phyloP scores from a whole-genome alignment of 2,329 filamentous ascomycete genomes.

The Penicillium psychrosexuale region DNA sequence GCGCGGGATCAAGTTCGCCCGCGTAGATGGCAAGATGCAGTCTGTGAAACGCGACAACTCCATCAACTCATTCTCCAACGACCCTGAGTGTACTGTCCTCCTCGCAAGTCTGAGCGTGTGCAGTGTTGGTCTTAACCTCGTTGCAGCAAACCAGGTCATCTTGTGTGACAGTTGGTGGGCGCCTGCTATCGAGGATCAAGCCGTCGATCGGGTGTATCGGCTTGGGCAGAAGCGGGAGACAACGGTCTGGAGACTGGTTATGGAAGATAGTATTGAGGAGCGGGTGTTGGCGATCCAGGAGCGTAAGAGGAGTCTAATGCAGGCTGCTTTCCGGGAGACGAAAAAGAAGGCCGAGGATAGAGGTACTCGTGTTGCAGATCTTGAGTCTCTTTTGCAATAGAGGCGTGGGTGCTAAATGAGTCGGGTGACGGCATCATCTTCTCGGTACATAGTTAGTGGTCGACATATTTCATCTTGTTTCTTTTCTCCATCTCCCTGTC shows the following conservation, averaged over 20 bases:
- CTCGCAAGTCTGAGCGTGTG: constrained; percentile 80
- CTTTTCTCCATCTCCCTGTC: neutral
- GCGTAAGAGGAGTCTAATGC: constrained; percentile 74
- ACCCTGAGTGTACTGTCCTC: constrained; percentile 68
- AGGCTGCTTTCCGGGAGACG: constrained; percentile 75
- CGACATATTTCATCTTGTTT: neutral
- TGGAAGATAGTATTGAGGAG: constrained; percentile 79
- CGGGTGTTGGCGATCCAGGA: constrained; percentile 73
- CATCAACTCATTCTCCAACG: constrained; percentile 63
- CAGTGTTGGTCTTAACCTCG: constrained; percentile 80
- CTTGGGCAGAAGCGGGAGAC: constrained; percentile 77
- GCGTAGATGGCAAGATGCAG: constrained; percentile 79
- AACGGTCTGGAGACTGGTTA: constrained; percentile 75
- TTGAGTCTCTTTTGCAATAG: constrained; percentile 38
- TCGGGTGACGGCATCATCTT: neutral
- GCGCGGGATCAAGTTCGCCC: constrained; percentile 61
- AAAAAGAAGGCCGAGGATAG: constrained; percentile 54
- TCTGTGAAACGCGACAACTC: constrained; percentile 67
- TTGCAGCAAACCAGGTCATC: constrained; percentile 81
- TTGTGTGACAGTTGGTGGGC: constrained; percentile 89
- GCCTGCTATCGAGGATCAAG: constrained; percentile 88
- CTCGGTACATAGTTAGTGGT: neutral
- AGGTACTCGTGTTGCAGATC: constrained; percentile 52
- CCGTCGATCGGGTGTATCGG: constrained; percentile 81
- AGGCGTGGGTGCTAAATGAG: neutral